These are phyloP conservation scores for Fusarium succisae DNA, from an alignment of 2,329 filamentous ascomycete genomes.

Conservation along the genomic window DNA sequence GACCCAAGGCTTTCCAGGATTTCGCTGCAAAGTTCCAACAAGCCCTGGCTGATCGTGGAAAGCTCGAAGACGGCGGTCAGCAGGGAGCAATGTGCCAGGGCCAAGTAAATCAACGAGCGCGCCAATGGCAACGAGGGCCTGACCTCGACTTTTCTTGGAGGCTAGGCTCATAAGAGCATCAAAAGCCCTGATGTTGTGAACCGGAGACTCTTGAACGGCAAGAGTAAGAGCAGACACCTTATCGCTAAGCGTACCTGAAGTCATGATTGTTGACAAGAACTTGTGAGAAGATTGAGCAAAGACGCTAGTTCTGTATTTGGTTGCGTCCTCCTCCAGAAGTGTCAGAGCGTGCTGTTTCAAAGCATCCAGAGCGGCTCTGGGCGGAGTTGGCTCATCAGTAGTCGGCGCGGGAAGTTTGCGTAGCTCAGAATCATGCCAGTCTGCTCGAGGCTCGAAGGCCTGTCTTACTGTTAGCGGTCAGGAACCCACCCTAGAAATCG, in stretches of 20 bases:
- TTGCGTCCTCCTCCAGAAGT: constrained; percentile 81
- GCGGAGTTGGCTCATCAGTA: constrained; percentile 57
- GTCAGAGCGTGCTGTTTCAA: constrained; percentile 76
- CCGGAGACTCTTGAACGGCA: constrained; percentile 92
- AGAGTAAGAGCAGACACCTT: constrained; percentile 96
- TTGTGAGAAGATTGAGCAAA: constrained; percentile 89
- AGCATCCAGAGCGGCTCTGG: constrained; percentile 56
- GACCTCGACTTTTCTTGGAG: constrained; percentile 92
- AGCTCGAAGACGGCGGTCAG: constrained; percentile 79
- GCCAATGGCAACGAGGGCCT: constrained; percentile 90
- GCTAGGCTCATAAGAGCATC: constrained; percentile 84
- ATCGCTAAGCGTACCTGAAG: constrained; percentile 93
- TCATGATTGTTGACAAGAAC: constrained; percentile 97
- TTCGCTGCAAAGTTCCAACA: constrained; percentile 73
- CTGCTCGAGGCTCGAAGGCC: constrained; percentile 66
- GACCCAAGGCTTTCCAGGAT: constrained; percentile 69
- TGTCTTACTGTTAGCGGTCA: constrained; percentile 52
- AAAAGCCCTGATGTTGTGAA: constrained; percentile 90
- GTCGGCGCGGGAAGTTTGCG: constrained; percentile 54
- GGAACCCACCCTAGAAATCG: constrained; percentile 19
- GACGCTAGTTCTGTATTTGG: constrained; percentile 76
- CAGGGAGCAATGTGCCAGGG: constrained; percentile 84
- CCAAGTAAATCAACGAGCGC: constrained; percentile 95
- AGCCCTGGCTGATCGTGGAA: constrained; percentile 85
- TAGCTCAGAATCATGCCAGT: constrained; percentile 63